These are phyloP conservation scores for Xylaria sp. DNA, from an alignment of 2,329 filamentous ascomycete genomes.

Conservation along the genomic window DNA sequence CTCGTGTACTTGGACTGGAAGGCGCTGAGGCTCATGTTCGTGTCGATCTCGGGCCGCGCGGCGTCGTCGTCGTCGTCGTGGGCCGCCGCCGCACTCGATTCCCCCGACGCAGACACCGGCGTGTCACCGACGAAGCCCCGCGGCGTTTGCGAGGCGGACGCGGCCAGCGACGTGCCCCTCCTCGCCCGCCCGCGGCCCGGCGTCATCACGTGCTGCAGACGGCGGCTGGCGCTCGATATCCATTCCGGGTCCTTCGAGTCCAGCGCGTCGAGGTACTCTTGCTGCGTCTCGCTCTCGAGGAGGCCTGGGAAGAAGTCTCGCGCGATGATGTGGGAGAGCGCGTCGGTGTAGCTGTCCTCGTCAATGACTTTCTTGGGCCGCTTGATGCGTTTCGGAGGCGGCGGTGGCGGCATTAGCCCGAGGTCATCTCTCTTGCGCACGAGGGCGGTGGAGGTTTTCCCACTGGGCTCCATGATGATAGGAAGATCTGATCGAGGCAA, in stretches of 20 bases:
- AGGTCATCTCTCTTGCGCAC: constrained; percentile 68
- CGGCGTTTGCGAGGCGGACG: constrained; percentile 60
- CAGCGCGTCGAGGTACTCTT: constrained; percentile 90
- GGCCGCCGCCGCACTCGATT: constrained; percentile 43
- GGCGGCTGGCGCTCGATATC: constrained; percentile 80
- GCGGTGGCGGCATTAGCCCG: constrained; percentile 87
- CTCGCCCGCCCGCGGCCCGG: constrained; percentile 59
- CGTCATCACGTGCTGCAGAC: constrained; percentile 80
- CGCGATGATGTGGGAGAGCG: constrained; percentile 90
- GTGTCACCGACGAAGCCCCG: constrained; percentile 74
- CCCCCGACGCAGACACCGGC: constrained; percentile 63
- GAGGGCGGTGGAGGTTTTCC: constrained; percentile 60
- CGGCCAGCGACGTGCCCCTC: constrained; percentile 42
- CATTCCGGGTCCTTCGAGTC: constrained; percentile 84
- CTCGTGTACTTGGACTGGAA: constrained; percentile 96
- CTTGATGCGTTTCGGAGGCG: constrained; percentile 86
- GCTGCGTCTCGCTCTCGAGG: constrained; percentile 81
- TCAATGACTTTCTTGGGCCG: constrained; percentile 86
- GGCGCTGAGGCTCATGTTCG: constrained; percentile 78
- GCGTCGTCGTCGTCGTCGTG: constrained; percentile 45
- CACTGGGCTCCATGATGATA: constrained; percentile 45
- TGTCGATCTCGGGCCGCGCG: constrained; percentile 63
- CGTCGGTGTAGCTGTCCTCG: constrained; percentile 91
- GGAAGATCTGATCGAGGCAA: background rate
- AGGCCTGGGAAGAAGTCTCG: constrained; percentile 96